Evolutionary conservation across 2,329 filamentous ascomycete species (phyloP), one percentile per base, ranked within the genome.

Genomic region (Pseudocercospora musae): DNA sequence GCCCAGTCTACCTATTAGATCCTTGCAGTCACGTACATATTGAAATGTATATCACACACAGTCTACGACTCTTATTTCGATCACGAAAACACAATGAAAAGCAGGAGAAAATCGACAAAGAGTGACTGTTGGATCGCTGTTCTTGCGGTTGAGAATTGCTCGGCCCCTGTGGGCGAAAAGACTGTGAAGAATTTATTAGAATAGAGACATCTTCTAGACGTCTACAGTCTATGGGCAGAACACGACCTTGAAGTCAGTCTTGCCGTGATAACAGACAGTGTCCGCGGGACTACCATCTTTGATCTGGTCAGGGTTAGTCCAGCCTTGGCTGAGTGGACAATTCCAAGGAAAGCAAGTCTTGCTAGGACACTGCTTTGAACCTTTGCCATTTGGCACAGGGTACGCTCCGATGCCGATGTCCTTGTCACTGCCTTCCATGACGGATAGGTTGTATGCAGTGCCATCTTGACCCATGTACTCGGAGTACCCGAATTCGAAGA

Each of bases 401-500:
- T 65, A 69, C 11, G 58, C 67, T 6, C 63, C 64, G 31, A 73
- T 60, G 4, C 69, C 69, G 46, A 73, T 69, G 18, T 69, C 66
- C 13, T 20, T 42, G 29, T 71, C 69, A 23, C 63, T 68, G 18
- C 71, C 70, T 23, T 62, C 33, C 71, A 73, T 73, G 9, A 73
- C 60, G 18, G 61, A 66, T 13, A 71, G 53, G 50, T 73, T 66
- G 58, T 71, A 72, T 1, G 70, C 69, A 1, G 69, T 72, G 5
- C 70, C 70, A 5, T 62, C 40, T 9, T 58, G n/a, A 15, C 66
- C 69, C 15, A 27, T 59, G 46, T 65, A 69, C 11, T 57, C 49
- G 46, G 61, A 63, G 55, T 71, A 72, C n/a, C 71, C 71, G 58
- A 71, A 73, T 44, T 73, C 71, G 63, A 71, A 72, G 2, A 73